Evolutionary conservation across 2,329 filamentous ascomycete genomes (phyloP).

Genomic region (Neopestalotiopsis rosae): DNA sequence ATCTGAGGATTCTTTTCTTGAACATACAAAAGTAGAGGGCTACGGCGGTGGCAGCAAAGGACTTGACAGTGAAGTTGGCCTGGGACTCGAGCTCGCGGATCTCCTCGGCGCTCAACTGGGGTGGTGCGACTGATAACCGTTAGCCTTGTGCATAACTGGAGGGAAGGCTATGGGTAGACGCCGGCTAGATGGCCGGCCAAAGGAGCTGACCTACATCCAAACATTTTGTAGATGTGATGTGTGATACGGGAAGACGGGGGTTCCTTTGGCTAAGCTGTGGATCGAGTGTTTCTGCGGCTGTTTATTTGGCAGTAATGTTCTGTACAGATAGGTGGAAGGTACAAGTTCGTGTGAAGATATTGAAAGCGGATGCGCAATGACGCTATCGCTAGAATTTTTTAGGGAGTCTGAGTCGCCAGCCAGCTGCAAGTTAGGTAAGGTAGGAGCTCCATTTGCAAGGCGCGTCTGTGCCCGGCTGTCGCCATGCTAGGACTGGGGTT

Average conservation of each 20-base stretch:
- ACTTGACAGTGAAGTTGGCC: constrained; percentile 71
- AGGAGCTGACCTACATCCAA: constrained; percentile 57
- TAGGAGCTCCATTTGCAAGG: constrained; percentile 1
- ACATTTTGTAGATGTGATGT: constrained; percentile 53
- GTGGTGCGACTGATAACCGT: constrained; percentile 44
- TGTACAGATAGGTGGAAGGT: background rate
- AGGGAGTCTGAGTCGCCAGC: constrained; percentile 5
- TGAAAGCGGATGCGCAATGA: constrained; percentile 12
- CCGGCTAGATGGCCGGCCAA: background rate
- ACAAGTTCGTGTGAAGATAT: background rate
- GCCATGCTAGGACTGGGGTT: constrained; percentile 1
- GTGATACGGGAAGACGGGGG: background rate
- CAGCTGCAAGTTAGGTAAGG: background rate
- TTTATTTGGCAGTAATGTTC: background rate
- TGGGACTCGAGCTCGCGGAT: constrained; percentile 71
- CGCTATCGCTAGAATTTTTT: constrained; percentile 17
- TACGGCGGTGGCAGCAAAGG: constrained; percentile 67
- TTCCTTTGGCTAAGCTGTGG: background rate
- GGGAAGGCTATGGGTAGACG: background rate
- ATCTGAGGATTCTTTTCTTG: background rate
- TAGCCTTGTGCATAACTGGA: background rate
- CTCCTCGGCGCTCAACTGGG: constrained; percentile 73
- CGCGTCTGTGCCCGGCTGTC: background rate
- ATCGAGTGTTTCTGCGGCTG: background rate
- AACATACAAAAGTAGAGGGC: constrained; percentile 78